Evolutionary conservation across 140 eudicot genomes (phyloP).

Genomic region (Cichorium intybus): DNA sequence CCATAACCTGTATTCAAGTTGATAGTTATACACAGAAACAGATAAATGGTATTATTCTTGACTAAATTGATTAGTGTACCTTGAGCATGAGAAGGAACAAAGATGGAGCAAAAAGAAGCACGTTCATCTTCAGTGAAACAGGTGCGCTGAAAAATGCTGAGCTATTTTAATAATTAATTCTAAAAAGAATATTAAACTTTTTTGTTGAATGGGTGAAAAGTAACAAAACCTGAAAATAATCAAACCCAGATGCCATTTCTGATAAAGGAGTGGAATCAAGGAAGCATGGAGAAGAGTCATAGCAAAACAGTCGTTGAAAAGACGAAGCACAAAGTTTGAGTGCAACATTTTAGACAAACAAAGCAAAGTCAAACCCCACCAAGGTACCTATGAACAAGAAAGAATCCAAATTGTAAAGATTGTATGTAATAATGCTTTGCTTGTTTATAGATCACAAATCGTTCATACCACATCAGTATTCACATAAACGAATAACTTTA

Average conservation of each 20-base stretch:
- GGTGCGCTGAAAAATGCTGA: conserved; percentile 58
- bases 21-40: conserved; percentile 19
- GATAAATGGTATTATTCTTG: conserved; percentile 5
- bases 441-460: not conserved
- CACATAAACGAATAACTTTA: conserved; percentile 61
- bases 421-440: not conserved
- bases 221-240: conserved; percentile 66
- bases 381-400: conserved; percentile 63
- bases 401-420: not conserved
- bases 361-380: conserved; percentile 93
- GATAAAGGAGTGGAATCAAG: conserved; percentile 58
- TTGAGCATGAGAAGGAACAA: conserved; percentile 76
- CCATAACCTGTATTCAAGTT: conserved; percentile 64
- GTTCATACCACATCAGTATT: conserved; percentile 86
- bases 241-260: conserved; percentile 80
- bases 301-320: conserved; percentile 92
- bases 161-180: not conserved
- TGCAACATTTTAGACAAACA: conserved; percentile 79
- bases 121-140: conserved; percentile 93
- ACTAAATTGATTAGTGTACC: conserved; percentile 32
- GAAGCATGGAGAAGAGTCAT: conserved; percentile 84
- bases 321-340: conserved; percentile 83
- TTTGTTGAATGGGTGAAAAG: not conserved
- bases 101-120: conserved; percentile 91
- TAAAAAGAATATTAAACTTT: not conserved